Base-by-base conservation (phyloP, 2,329 filamentous ascomycete species). In the Ophiostoma montium region DNA sequence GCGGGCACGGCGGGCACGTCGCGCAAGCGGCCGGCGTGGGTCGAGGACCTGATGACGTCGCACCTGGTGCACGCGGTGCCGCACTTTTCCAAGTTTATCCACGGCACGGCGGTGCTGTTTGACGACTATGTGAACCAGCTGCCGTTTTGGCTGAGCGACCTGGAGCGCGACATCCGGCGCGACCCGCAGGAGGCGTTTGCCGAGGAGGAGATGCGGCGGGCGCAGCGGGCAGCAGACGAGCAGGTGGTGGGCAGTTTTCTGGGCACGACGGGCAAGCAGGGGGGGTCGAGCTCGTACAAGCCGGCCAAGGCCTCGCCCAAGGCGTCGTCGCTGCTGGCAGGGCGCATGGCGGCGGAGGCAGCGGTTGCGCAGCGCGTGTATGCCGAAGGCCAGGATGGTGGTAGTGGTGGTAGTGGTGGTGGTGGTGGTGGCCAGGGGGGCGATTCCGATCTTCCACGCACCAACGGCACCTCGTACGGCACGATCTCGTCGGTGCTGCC, bases 101-200 rank as follows among this genome's bases (percentile, higher is more conserved):
- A 98, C 59, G 92, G 92, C 53, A 82, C 94, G 5, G 89, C 90
- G 8, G 82, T 83, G 35, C 73, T 98, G 2, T 96, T 96, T 57
- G 92, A 96, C 59, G 87, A 98, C 64, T 80, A 95, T 60, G 89
- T 98, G 63, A 96, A 96, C 67, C 89, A 80, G 54, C 80, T 96
- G 60, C 92, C 92, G 13, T 95, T 96, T 69, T 98, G 92, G 92
- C 76, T 96, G 32, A 83, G 83, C 58, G 85, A 94, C 54, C 74
- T 96, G 39, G 90, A 95, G 61, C 86, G 78, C 31, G 92, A 98
- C 61, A 98, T 98, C 61, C 82, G 90, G 57, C 87, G 86, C 62
- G 89, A 96, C 61, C 92, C 92, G 0, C 85, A 92, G 62, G 76
- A 78, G 54, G 90, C 90, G 0, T 95, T 94, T 61, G 84, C 94